Conservation (phyloP, 768 basidiomycete genomes). For the Agaricus subrufescens region DNA sequence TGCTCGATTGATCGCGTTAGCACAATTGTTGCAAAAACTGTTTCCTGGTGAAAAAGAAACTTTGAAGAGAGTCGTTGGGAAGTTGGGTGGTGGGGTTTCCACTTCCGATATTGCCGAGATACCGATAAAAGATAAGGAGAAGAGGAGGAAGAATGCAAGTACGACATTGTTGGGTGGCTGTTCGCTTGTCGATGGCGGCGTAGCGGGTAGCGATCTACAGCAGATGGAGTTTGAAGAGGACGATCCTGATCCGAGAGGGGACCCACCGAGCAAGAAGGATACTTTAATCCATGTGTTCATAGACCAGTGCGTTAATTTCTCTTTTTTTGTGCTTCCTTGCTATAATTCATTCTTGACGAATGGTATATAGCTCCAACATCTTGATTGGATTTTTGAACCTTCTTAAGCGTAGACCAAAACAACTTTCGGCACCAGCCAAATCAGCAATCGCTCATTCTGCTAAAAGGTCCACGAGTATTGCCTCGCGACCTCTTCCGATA, state of each 20-base stretch:
- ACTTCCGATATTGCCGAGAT: background rate
- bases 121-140: slow-evolving; percentile 4
- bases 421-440: slow-evolving; percentile 6
- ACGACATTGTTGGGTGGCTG: slow-evolving; percentile 1
- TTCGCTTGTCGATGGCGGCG: slow-evolving; percentile 4
- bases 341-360: slow-evolving; percentile 27
- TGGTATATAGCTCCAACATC: slow-evolving; percentile 67
- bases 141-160: slow-evolving; percentile 7
- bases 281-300: slow-evolving; percentile 45
- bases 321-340: slow-evolving; percentile 15
- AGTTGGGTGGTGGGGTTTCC: slow-evolving; percentile 17
- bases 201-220: slow-evolving; percentile 7
- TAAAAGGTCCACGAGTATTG: slow-evolving; percentile 5
- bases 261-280: slow-evolving; percentile 25
- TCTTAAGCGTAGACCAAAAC: slow-evolving; percentile 35
- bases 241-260: slow-evolving; percentile 28
- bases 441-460: slow-evolving; percentile 12
- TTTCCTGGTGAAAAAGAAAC: slow-evolving; percentile 47
- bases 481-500: slow-evolving; percentile 17
- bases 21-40: slow-evolving; percentile 48
- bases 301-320: slow-evolving; percentile 45
- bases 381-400: slow-evolving; percentile 77
- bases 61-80: slow-evolving; percentile 20
- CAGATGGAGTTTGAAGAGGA: slow-evolving; percentile 16
- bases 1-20: slow-evolving; percentile 48